Evolutionary conservation across 2,329 filamentous ascomycete genomes (phyloP), one percentile per base, ranked within the genome.

Genomic region (Myotisia sp.): DNA sequence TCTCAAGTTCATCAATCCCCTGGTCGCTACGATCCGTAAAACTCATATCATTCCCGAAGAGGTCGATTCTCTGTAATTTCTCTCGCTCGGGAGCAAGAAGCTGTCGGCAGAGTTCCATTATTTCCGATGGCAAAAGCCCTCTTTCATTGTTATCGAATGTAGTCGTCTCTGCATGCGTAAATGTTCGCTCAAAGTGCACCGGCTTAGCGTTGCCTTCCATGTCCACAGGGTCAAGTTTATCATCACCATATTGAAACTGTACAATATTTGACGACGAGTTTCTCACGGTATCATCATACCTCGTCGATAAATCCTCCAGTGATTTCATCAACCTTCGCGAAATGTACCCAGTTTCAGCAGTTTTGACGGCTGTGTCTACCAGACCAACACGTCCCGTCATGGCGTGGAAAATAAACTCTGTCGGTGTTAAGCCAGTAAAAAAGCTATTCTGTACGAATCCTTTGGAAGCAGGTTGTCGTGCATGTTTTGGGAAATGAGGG

Each of bases 281-380:
- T 37, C 90, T 75, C 1, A 98, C 87, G 0, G 90, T 98, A 48
- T 92, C 74, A 49, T 98, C 90, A 49, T 98, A 98, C 48, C 85
- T 76, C 1, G 82, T 84, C 1, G 86, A 93, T 3, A 95, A 63
- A 64, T 98, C 90, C 54, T 98, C 90, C 31, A 98, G 62, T 3
- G 84, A 93, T 60, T 98, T 98, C 87, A 98, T 98, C 53, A 98
- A 58, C 46, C 90, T 77, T 61, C 90, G 78, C 42, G 87, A 95
- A 90, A 98, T 98, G 62, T 98, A 98, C 44, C 90, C 90, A 7
- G 90, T 98, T 58, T 98, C 90, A 34, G 90, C 90, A 34, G 90
- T 98, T 65, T 98, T 98, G 62, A 95, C 90, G 41, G 90, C 90
- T 2, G 90, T 98, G 71, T 98, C 90, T 51, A 98, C 86, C 45